Evolutionary conservation across 208 protist genomes (phyloP).

Genomic region (Leishmania amazonensis): DNA sequence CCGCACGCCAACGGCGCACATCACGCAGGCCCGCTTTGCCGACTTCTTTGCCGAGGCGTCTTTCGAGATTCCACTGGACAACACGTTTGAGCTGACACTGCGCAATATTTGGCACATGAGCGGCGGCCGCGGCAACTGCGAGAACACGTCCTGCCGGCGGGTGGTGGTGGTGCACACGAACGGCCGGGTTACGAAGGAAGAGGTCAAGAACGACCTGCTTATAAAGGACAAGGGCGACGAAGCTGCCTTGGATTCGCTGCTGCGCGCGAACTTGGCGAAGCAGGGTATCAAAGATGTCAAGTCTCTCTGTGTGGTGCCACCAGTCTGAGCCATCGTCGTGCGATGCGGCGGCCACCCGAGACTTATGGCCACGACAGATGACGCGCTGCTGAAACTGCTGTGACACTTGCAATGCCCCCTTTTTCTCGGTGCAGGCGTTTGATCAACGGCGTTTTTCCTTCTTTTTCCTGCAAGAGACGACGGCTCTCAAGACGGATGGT

Average conservation of each 20-base stretch:
- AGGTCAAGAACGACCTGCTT: slow-evolving; percentile 88
- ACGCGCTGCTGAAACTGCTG: background rate
- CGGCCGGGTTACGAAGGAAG: slow-evolving; percentile 72
- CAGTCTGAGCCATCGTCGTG: background rate
- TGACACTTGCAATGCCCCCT: background rate
- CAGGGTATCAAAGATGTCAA: slow-evolving; percentile 91
- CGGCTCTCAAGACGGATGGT: background rate
- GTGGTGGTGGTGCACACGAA: slow-evolving; percentile 86
- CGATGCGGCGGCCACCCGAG: background rate
- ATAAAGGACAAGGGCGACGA: slow-evolving; percentile 54
- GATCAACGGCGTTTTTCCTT: background rate
- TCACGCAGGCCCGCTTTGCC: slow-evolving; percentile 59
- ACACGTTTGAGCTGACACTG: slow-evolving; percentile 84
- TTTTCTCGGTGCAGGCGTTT: background rate
- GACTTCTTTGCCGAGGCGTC: slow-evolving; percentile 78
- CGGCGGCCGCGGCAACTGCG: slow-evolving; percentile 78
- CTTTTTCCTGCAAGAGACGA: background rate
- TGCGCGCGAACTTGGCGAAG: slow-evolving; percentile 65
- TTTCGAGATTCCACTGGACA: slow-evolving; percentile 77
- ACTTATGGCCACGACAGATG: background rate
- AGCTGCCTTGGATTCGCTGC: slow-evolving; percentile 45
- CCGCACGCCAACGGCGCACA: slow-evolving; percentile 29
- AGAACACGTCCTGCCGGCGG: slow-evolving; percentile 87
- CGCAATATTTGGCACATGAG: slow-evolving; percentile 91
- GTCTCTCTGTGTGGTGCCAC: slow-evolving; percentile 41